Conservation (phyloP, 352 stramenopile species). For the Phytophthora aleatoria region DNA sequence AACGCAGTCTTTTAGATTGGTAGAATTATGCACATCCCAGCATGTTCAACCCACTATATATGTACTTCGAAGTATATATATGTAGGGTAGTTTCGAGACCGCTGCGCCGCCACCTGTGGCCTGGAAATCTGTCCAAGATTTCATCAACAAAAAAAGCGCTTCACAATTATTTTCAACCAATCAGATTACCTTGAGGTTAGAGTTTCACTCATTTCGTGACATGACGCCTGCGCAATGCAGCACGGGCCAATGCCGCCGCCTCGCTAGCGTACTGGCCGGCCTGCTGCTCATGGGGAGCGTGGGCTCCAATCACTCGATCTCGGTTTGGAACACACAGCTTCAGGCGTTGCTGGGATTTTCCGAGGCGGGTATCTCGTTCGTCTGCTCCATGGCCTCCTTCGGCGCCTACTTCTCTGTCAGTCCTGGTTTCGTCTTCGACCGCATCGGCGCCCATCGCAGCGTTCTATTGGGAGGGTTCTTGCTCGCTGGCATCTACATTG, state of each 20-base stretch:
- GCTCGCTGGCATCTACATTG: conserved; percentile 51
- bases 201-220: background rate
- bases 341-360: conserved; percentile 60
- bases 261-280: conserved; percentile 55
- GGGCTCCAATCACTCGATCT: conserved; percentile 80
- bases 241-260: conserved; percentile 35
- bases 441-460: conserved; percentile 62
- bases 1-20: no score
- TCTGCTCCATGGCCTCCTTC: conserved; percentile 83
- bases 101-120: no score
- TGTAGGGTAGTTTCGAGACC: background rate
- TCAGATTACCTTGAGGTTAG: background rate
- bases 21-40: no score
- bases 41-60: no score
- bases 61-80: no score
- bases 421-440: conserved; percentile 71
- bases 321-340: conserved; percentile 79
- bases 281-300: conserved; percentile 63
- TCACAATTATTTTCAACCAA: background rate
- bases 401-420: conserved; percentile 78
- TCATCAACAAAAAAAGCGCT: no score
- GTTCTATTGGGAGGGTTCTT: conserved; percentile 49
- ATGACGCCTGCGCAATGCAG: conserved; percentile 6
- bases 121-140: no score
- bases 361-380: conserved; percentile 72